Percentiles rank a stretch among this genome's conserved stretches.
Conservation (phyloP, 1,284 basidiomycete species). For the Meira nashicola region DNA sequence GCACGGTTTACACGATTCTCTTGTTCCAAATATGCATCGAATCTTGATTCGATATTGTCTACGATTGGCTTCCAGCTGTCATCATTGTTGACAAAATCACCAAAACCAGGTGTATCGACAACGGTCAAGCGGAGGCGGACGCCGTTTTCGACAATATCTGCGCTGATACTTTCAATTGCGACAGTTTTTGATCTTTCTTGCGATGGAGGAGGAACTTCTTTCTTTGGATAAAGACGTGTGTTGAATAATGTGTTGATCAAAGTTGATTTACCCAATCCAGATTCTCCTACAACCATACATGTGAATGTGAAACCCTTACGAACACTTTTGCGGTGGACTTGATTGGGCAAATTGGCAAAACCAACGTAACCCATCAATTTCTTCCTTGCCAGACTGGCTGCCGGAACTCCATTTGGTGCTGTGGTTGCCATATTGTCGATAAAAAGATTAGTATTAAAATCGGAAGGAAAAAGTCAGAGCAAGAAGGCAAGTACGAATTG, state of each 20-base stretch:
- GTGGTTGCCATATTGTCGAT: not conserved
- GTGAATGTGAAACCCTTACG: conserved; percentile 51
- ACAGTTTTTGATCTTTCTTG: conserved; percentile 49
- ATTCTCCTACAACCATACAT: conserved; percentile 51
- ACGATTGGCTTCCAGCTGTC: conserved; percentile 52
- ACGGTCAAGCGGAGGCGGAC: conserved; percentile 50
- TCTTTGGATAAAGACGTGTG: conserved; percentile 50
- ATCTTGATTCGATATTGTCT: conserved; percentile 51
- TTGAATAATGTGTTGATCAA: conserved; percentile 53
- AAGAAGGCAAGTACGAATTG: too few relatives aligned
- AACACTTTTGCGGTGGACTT: conserved; percentile 48
- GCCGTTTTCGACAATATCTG: conserved; percentile 53
- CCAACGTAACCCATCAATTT: conserved; percentile 52
- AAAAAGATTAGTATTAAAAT: too few relatives aligned
- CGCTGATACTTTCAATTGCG: conserved; percentile 51
- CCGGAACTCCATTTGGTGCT: conserved; percentile 1
- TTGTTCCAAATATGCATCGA: conserved; percentile 52
- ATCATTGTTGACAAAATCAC: conserved; percentile 52
- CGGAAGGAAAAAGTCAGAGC: too few relatives aligned
- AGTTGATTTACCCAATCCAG: conserved; percentile 52
- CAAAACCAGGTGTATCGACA: conserved; percentile 52
- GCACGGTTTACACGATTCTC: conserved; percentile 51
- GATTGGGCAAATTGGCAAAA: conserved; percentile 51
- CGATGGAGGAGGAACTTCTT: conserved; percentile 44
- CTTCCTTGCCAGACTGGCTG: conserved; percentile 20